Evolutionary conservation across 352 stramenopile genomes (phyloP).

Genomic region (Peronospora farinosa): DNA sequence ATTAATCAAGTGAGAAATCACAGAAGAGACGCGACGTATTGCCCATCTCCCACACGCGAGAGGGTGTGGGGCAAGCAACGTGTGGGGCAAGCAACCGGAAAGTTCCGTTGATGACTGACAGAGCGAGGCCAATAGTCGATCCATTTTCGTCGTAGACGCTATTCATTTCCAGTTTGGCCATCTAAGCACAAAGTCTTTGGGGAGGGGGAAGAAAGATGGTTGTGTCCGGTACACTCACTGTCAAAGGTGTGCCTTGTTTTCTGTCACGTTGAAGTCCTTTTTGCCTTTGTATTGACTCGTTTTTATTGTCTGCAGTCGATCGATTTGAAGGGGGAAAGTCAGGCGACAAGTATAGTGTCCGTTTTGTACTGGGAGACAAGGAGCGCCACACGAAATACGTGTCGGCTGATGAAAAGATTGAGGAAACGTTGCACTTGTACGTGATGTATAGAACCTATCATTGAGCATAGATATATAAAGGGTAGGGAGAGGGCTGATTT

Average conservation of each 20-base stretch:
- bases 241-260: constrained; percentile 24
- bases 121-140: background rate
- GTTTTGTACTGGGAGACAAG: constrained; percentile 22
- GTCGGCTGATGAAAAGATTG: constrained; percentile 19
- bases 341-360: constrained; percentile 20
- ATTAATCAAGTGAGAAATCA: constrained; percentile 7
- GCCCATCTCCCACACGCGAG: constrained; percentile 10
- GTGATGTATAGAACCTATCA: constrained; percentile 5
- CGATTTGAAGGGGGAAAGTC: constrained; percentile 15
- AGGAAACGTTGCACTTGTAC: constrained; percentile 43
- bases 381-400: constrained; percentile 23
- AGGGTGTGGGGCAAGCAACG: too few relatives aligned
- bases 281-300: background rate
- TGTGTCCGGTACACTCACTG: constrained; percentile 39
- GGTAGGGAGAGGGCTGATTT: too few relatives aligned
- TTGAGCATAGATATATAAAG: too few relatives aligned
- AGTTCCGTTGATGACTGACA: constrained; percentile 10
- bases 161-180: constrained; percentile 41
- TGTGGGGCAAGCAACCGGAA: constrained; percentile 15
- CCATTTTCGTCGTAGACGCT: background rate
- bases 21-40: constrained; percentile 8
- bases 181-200: constrained; percentile 22
- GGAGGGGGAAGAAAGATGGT: constrained; percentile 30
- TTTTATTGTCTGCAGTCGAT: constrained; percentile 25
- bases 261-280: background rate